A percentile compares a stretch with the other conserved stretches of the same genome.
Evolutionary conservation across 371 early-diverging fungal genomes (phyloP).

Genomic region (Mortierella sp.): DNA sequence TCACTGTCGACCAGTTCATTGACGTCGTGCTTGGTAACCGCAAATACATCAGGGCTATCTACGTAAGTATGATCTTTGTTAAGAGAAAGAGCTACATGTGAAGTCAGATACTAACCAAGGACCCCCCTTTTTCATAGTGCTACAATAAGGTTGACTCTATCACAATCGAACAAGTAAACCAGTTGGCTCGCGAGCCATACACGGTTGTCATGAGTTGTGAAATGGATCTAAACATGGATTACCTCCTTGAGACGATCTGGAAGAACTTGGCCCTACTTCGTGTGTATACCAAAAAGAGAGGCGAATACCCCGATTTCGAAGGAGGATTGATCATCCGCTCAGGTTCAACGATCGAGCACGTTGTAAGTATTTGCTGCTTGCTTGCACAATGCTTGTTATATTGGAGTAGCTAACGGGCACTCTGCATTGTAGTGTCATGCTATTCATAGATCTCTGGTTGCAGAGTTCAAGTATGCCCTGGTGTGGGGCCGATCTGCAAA

Average conservation of each 20-base stretch:
- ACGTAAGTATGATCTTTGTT: constrained; percentile 64
- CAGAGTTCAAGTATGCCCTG: constrained; percentile 95
- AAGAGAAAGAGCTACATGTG: too few relatives aligned
- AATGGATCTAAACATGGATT: constrained; percentile 94
- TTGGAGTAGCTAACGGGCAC: too few relatives aligned
- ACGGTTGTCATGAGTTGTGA: constrained; percentile 96
- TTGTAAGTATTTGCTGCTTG: constrained; percentile 55
- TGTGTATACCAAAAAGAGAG: constrained; percentile 98
- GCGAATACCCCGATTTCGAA: constrained; percentile 95
- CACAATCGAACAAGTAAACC: constrained; percentile 96
- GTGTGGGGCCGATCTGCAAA: constrained; percentile 97
- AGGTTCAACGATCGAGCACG: constrained; percentile 94
- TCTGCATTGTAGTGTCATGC: constrained; percentile 74
- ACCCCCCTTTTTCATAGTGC: constrained; percentile 57
- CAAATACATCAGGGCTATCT: constrained; percentile 96
- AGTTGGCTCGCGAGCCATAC: constrained; percentile 86
- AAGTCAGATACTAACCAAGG: neutral
- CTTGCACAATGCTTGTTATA: too few relatives aligned
- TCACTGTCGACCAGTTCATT: constrained; percentile 98
- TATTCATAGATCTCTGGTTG: constrained; percentile 93
- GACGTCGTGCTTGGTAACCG: constrained; percentile 98
- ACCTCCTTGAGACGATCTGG: constrained; percentile 92
- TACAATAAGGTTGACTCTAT: constrained; percentile 99
- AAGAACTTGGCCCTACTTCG: constrained; percentile 87
- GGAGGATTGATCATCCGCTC: constrained; percentile 93